Evolutionary conservation across 257 asterid genomes (phyloP), one percentile per base, ranked within the genome.

Genomic region (Gardenia jasminoides): DNA sequence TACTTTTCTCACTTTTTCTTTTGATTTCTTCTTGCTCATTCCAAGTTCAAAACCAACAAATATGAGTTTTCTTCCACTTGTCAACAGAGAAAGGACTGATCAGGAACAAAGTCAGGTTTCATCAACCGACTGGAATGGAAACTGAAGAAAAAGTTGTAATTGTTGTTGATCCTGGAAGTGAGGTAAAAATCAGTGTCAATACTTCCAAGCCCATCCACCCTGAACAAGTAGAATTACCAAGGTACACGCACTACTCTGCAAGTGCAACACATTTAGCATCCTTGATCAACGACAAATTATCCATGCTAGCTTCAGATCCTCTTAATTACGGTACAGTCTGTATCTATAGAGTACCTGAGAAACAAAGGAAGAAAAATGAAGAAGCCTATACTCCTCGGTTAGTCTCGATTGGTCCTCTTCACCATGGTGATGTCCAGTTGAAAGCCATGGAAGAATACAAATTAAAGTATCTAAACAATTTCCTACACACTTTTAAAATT

Each of bases 401-500:
- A 68, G 80, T 85, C 19, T 82, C 85, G 10, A 82, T 85, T 5
- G 85, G 85, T 19, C 88, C 84, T 15, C 80, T 82, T 72, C 88
- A 85, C 75, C 76, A 41, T 31, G 78, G 33, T 0, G 28, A 50
- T 47, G 58, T 33, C 69, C 76, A 73, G 16, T 78, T 85, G 16
- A 85, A 82, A 64, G 68, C 76, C 43, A 85, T 85, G 88, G 69
- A 85, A 67, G 77, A 79, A 26, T 79, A 72, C 78, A 85, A 85
- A 48, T 26, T 79, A 68, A 82, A 80, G 76, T 85, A 76, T 76
- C 46, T 85, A 58, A 78, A 77, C 46, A 78, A 81, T 75, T 84
- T 84, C 78, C 48, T 81, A 61, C 33, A 46, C 71, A 80, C 80
- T 33, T 81, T 78, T 54, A 52, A 75, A 56, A 62, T 70, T 28